Evolutionary conservation across 352 stramenopile genomes (phyloP), one percentile per base, ranked within the genome.

Genomic region (Pythium aristosporum): DNA sequence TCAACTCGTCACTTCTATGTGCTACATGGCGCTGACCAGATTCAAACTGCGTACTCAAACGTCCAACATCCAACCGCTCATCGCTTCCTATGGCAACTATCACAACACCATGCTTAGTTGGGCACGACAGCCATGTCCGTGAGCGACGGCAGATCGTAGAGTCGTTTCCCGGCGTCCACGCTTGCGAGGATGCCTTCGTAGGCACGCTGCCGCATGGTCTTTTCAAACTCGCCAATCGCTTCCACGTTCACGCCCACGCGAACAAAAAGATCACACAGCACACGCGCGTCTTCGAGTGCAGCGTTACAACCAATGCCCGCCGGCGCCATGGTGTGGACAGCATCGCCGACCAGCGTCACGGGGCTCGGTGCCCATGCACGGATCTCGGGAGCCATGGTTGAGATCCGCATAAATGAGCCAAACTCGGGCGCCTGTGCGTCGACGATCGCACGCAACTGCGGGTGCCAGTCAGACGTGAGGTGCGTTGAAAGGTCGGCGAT

Each of bases 301-400:
- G 77, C 80, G 58, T 87, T 90, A 58, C 73, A 85, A 32, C 77
- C 79, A 28, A 87, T 82, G 13, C 81, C 81, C 15, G 79, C 79
- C 0, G 79, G 81, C 3, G 72, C 65, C 81, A 90, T 90, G 1
- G 81, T 85, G 69, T 90, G 81, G 20, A 79, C 67, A 0, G 81
- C 77, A 47, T 90, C 81, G 11, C 81, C 81, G 4, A 90, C 60
- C 20, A 90, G 60, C 34, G 81, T 90, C 12, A 90, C 75, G 0
- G 46, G 56, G 0, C 73, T 78, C 2, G 81, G 73, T 41, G 71
- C 44, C 81, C 81, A 90, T 25, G 65, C 54, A 15, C 67, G 68
- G 57, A 90, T 77, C 6, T 88, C 73, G 0, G 81, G 79, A 0
- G 75, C 73, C 72, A 82, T 88, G 34, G 73, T 85, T 16, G 79